phyloP scores from a whole-genome alignment of 108 stramenopile species.

The Chaetoceros muelleri region DNA sequence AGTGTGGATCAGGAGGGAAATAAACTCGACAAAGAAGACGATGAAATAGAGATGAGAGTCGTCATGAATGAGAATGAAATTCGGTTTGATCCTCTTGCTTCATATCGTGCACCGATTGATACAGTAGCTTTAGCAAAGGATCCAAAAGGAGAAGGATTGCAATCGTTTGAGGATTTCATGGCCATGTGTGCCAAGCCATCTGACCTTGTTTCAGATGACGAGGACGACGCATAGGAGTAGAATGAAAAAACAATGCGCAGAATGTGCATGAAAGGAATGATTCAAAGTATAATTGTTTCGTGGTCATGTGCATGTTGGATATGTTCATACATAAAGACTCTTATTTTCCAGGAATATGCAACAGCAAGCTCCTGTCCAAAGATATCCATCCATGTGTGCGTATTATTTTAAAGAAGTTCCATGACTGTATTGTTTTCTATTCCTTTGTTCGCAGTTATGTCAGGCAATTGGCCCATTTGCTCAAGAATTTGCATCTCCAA shows the following conservation, averaged over 20 bases:
- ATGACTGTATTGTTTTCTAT: not conserved
- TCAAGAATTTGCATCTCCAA: conserved; percentile 24
- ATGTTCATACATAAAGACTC: too few species aligned
- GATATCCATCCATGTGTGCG: too few species aligned
- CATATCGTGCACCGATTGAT: conserved; percentile 81
- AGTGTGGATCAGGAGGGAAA: not conserved
- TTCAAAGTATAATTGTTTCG: too few species aligned
- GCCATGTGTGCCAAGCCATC: conserved; percentile 47
- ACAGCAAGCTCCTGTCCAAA: too few species aligned
- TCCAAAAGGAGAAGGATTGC: conserved; percentile 22
- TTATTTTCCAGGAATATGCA: too few species aligned
- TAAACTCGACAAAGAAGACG: not conserved
- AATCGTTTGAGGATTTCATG: conserved; percentile 65
- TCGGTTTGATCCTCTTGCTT: conserved; percentile 57
- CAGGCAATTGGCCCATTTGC: not conserved
- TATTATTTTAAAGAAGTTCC: too few species aligned
- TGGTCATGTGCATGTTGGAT: too few species aligned
- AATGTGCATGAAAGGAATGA: too few species aligned
- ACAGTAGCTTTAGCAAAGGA: conserved; percentile 34
- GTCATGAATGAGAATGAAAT: conserved; percentile 62
- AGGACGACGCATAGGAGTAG: too few species aligned
- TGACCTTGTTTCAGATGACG: too few species aligned
- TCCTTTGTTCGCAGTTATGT: not conserved
- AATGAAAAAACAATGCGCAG: too few species aligned
- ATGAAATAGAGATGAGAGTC: conserved; percentile 27